phyloP scores from a whole-genome alignment of 2,329 filamentous ascomycete genomes.

The Fusarium piperis region DNA sequence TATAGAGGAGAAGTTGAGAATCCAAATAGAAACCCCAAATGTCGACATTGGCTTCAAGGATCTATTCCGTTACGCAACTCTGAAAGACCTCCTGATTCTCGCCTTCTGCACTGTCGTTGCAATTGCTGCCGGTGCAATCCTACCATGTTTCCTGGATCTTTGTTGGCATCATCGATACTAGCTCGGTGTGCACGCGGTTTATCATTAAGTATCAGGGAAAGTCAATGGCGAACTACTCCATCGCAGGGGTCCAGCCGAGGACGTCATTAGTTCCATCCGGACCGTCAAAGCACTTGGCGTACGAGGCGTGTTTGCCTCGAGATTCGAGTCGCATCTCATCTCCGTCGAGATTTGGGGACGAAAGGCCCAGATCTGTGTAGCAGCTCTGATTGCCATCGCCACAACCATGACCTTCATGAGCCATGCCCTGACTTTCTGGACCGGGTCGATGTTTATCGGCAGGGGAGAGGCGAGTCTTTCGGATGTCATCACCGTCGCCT shows the following conservation, averaged over 20 bases:
- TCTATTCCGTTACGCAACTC: background rate
- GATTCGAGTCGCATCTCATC: conserved; percentile 79
- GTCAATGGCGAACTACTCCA: conserved; percentile 76
- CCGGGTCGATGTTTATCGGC: conserved; percentile 76
- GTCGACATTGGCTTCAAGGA: background rate
- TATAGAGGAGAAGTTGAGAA: background rate
- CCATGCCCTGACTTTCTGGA: conserved; percentile 12
- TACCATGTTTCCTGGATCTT: conserved; percentile 65
- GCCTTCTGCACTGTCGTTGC: background rate
- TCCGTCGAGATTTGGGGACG: conserved; percentile 48
- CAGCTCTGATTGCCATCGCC: conserved; percentile 75
- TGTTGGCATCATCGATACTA: conserved; percentile 73
- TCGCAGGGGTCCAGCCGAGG: conserved; percentile 67
- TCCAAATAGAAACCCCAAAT: background rate
- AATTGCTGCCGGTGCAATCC: background rate
- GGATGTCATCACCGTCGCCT: background rate
- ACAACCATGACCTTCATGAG: conserved; percentile 66
- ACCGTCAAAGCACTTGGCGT: conserved; percentile 5
- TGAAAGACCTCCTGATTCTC: background rate
- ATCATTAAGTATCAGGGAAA: conserved; percentile 79
- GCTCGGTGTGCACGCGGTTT: conserved; percentile 73
- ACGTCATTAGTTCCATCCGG: conserved; percentile 5
- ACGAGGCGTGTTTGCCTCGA: conserved; percentile 66
- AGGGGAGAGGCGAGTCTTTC: conserved; percentile 64
- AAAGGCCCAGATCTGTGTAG: conserved; percentile 47